Evolutionary conservation across 148 eudicot genomes (phyloP), one percentile per base, ranked within the genome.

Genomic region (Gaultheria prostrata): DNA sequence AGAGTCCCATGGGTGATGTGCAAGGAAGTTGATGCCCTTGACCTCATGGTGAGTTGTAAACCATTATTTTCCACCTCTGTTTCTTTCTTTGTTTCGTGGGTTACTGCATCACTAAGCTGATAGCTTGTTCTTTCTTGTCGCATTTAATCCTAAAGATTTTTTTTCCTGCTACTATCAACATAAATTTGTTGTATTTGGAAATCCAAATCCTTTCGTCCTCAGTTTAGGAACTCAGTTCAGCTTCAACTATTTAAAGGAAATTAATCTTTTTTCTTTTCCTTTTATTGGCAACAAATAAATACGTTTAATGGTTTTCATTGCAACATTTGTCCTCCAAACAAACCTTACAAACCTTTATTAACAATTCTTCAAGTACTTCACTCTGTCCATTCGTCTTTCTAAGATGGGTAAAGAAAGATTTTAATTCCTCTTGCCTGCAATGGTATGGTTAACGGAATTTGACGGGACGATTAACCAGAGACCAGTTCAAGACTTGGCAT

Each of bases 1-100:
- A 93, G 94, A 63, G 98, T 95, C 26, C 98, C 98, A 20, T 95
- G 98, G 98, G 81, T 93, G 81, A 95, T 95, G 98, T 94, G 98
- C 88, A 95, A 94, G 83, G 92, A 95, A 85, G 94, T 92, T 83
- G 93, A 92, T 90, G 98, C 98, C 79, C 98, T 98, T 1, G 98
- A 93, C n/a, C 95, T 98, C 20, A 79, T 95, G 87, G 98, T 95
- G 85, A 86, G 87, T 87, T 82, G 33, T 15, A 63, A 24, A 21
- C 67, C 63, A 18, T 59, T n/a, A 1, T 56, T 56, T 8, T n/a
- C 57, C n/a, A 8, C 0, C 2, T 30, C 30, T 20, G 46, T 30
- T 53, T 70, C 26, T 32, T 32, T 7, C 8, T 15, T n/a, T 35
- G 18, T 59, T 63, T 59, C 21, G n/a, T 54, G 35, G 6, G 35